Base-by-base conservation (phyloP, 73 alveolate genomes). In the Paramecium biaurelia region DNA sequence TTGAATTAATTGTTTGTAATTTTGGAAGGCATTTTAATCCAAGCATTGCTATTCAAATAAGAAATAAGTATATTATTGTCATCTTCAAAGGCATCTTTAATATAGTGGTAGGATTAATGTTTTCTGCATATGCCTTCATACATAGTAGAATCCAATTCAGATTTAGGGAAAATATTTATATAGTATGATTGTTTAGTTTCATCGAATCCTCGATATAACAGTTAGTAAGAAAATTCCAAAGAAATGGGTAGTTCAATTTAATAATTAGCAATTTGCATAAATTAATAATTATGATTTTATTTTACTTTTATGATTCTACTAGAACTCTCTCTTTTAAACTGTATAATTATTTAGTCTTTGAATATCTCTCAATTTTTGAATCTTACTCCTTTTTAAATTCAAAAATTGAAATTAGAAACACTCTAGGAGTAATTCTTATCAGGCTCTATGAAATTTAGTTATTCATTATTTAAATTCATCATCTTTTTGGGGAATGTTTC, bases 191-290 rank as follows among this genome's bases (percentile, higher is more conserved):
- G 18, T 43, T 38, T 30, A 8, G 21, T 38, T 0, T 79, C 21
- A 30, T 79, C 56, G 18, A 23, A 14, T 23, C 90, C 90, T 43
- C 74, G n/a, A 45, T 41, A 79, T 12, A 79, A 11, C 35, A 20
- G 6, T 43, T 79, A 63, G 56, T 23, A 79, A 30, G 42, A 18
- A 1, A 9, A 42, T 1, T 79, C 90, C 28, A 10, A 14, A 47
- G 70, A 79, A 24, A 79, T 79, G 28, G 90, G 90, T 21, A 79
- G 56, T 79, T 79, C 90, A 23, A 79, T 79, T 41, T 38, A 20
- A 24, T 43, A 47, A 23, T 23, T 45, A 24, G 45, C 74, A 20
- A 79, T 43, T 24, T 20, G 3, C 56, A 47, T 79, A 24, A 43
- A 35, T 14, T 43, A 79, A 23, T 79, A 42, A 23, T 43, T 43